Conservation (phyloP, 75 land plant species). For the Ceratopteris richardii region DNA sequence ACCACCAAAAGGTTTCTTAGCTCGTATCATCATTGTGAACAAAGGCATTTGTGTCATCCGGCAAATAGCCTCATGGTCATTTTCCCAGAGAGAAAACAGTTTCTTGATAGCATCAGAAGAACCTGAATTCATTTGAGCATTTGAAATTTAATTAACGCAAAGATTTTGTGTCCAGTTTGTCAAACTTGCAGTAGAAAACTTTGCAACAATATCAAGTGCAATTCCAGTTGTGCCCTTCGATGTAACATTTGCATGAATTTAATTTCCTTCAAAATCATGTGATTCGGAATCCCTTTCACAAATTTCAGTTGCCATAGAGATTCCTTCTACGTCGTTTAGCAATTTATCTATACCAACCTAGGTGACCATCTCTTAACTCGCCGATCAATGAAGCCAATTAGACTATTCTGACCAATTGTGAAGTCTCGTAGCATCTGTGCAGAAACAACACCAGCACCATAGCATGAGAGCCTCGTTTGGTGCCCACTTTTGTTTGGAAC, state of each 20-base stretch:
- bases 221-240: slow-evolving; percentile 1
- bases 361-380: not conserved
- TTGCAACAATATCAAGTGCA: slow-evolving; percentile 18
- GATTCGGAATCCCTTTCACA: no score
- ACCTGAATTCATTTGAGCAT: no score
- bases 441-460: slow-evolving; percentile 18
- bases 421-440: slow-evolving; percentile 14
- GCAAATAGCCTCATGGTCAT: no score
- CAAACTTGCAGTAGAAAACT: slow-evolving; percentile 40
- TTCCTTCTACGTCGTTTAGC: slow-evolving; percentile 5
- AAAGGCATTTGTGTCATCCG: no score
- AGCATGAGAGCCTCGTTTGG: slow-evolving; percentile 18
- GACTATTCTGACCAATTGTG: slow-evolving; percentile 3
- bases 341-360: no score
- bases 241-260: no score
- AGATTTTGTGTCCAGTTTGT: slow-evolving; percentile 64
- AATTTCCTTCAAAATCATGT: no score
- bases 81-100: no score
- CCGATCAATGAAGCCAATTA: slow-evolving; percentile 13
- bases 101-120: no score
- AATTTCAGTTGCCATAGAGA: no score
- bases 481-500: slow-evolving; percentile 8
- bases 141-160: slow-evolving; percentile 45
- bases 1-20: no score
- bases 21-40: no score